Base-by-base conservation (phyloP, 495 filamentous ascomycete genomes). In the Sabuloglossum arenarium region DNA sequence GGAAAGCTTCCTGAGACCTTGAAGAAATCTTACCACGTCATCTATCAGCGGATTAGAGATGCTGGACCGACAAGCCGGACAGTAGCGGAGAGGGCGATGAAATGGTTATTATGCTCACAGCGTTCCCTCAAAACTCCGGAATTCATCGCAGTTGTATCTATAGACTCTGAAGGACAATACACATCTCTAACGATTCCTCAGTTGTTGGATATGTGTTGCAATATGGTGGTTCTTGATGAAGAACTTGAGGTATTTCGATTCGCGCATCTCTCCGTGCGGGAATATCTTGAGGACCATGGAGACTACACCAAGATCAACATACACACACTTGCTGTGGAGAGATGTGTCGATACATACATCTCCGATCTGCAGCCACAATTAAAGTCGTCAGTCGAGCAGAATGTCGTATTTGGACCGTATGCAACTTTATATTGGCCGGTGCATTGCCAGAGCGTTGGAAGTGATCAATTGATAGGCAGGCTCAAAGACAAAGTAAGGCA, bases 211-310 rank as follows among this genome's bases (percentile, higher is more conserved):
- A 49, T 55, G 12, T 63, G 61, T 11, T 54, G 61, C 10, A 60
- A 56, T 25, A 34, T 63, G 19, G 49, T 61, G 0, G 54, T 60
- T 16, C 25, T 59, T 3, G 57, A 62, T 21, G 5, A 5, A 6
- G 34, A 39, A 30, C 45, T 60, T 0, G 24, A 25, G 5, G 29
- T 59, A 25, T n/a, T 62, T n/a, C 25, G 53, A 32, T 61, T 62
- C 1, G 61, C 61, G 11, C 59, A 62, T 42, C 29, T 61, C 11
- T 61, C 59, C 3, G 53, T 62, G 10, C 53, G 56, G 21, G 61
- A 62, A 51, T 62, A 53, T 31, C 43, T 62, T 5, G 56, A 62
- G 12, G 12, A 37, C 28, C 27, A 45, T 23, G 25, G 19, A 23
- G 57, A 58, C 19, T 55, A 29, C 16, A 1, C 47, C 0, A 27